Percentiles rank a stretch among this genome's conserved stretches.
Conservation (phyloP, 768 basidiomycete species). For the Glaciozyma martinii region DNA sequence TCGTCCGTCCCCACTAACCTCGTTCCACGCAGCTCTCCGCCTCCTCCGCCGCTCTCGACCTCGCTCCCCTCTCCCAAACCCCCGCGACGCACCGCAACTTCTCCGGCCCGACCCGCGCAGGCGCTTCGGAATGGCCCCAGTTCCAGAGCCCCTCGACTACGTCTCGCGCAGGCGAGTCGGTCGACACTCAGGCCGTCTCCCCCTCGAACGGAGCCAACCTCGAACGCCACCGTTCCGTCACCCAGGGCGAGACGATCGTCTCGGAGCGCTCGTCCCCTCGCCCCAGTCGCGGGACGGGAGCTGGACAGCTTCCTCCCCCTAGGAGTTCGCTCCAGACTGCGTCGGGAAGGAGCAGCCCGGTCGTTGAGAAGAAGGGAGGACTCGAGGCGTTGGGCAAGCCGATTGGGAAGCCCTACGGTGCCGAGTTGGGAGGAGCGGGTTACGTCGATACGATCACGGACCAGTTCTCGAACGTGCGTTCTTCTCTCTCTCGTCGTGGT, state of each 20-base stretch:
- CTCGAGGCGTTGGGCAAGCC: not conserved
- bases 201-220: not conserved
- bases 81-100: conserved; percentile 51
- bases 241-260: conserved; percentile 9
- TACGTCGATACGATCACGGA: conserved; percentile 27
- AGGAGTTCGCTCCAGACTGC: conserved; percentile 1
- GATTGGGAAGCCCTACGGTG: too few species aligned
- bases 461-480: conserved; percentile 26
- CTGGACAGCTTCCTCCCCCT: conserved; percentile 11
- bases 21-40: conserved; percentile 54
- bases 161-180: conserved; percentile 1
- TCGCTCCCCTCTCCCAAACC: conserved; percentile 78
- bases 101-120: conserved; percentile 24
- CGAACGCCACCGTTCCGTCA: conserved; percentile 14
- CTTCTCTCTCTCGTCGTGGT: not conserved
- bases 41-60: conserved; percentile 83
- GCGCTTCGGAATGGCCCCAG: conserved; percentile 82
- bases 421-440: conserved; percentile 12
- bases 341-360: not conserved
- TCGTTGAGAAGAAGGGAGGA: conserved; percentile 4
- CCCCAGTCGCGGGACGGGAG: conserved; percentile 11
- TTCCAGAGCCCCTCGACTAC: conserved; percentile 43
- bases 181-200: not conserved
- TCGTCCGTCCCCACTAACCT: not conserved
- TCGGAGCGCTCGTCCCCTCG: conserved; percentile 7